Evolutionary conservation across 2,329 filamentous ascomycete species (phyloP).

Genomic region (Penicillium nordicum): DNA sequence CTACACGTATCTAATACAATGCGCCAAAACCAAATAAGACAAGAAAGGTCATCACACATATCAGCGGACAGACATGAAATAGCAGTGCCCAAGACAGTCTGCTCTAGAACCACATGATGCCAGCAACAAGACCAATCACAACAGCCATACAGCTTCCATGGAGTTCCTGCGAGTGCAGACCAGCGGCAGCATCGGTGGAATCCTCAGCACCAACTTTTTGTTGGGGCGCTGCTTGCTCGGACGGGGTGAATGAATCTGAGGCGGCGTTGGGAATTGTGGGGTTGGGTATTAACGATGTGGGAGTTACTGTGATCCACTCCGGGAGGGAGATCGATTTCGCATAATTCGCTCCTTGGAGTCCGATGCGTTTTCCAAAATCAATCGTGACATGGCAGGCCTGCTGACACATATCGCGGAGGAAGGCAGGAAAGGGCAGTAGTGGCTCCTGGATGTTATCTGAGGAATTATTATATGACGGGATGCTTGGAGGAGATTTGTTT

Average conservation of each 20-base stretch:
- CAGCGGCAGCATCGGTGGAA: conserved; percentile 23
- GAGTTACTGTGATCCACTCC: neutral
- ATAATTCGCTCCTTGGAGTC: conserved; percentile 1
- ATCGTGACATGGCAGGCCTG: conserved; percentile 29
- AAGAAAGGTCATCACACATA: conserved; percentile 18
- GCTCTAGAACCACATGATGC: conserved; percentile 37
- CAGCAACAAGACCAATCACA: conserved; percentile 35
- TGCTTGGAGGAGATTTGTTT: conserved; percentile 3
- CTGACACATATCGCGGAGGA: conserved; percentile 29
- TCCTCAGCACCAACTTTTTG: conserved; percentile 18
- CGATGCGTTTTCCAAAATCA: conserved; percentile 11
- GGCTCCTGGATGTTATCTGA: neutral
- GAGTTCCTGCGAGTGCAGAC: conserved; percentile 26
- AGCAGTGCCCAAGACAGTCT: neutral
- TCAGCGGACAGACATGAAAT: conserved; percentile 9
- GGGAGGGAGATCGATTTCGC: conserved; percentile 1
- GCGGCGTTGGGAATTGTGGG: neutral
- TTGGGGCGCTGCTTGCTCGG: conserved; percentile 4
- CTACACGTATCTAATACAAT: conserved; percentile 7
- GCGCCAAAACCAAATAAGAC: conserved; percentile 3
- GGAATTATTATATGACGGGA: neutral
- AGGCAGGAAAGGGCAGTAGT: conserved; percentile 8
- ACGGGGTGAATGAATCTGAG: neutral
- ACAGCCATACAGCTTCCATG: conserved; percentile 39
- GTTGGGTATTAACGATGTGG: neutral